phyloP scores from a whole-genome alignment of 192 early-diverging fungal species.

The Dissophora globulifera region DNA sequence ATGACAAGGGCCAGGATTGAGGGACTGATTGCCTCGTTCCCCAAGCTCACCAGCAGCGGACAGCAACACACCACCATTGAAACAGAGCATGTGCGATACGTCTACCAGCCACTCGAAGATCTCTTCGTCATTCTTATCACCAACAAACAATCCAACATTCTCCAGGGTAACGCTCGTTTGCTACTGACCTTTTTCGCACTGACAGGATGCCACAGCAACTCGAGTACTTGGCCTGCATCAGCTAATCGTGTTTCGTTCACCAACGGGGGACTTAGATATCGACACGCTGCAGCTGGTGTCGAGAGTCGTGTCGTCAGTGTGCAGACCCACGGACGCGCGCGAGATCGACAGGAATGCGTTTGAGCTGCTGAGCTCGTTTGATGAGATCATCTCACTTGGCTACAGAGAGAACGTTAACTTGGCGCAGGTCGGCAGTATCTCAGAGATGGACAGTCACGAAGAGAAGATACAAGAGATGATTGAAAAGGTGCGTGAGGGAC shows the following conservation, averaged over 20 bases:
- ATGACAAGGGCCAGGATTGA: conserved; percentile 97
- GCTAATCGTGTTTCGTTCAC: no score
- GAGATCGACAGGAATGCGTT: conserved; percentile 89
- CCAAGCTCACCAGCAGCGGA: conserved; percentile 89
- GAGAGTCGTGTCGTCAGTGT: conserved; percentile 90
- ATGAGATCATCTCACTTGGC: conserved; percentile 93
- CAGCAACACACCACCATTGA: conserved; percentile 98
- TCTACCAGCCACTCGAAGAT: conserved; percentile 98
- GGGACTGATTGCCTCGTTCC: conserved; percentile 95
- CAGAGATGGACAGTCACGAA: conserved; percentile 98
- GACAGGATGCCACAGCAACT: no score
- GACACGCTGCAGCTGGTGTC: conserved; percentile 95
- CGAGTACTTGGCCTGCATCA: no score
- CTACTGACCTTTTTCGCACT: no score
- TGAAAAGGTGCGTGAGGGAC: conserved; percentile 65
- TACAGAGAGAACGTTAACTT: conserved; percentile 93
- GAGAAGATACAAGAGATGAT: conserved; percentile 98
- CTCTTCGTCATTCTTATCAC: conserved; percentile 96
- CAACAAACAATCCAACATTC: conserved; percentile 94
- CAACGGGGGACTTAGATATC: conserved; percentile 75
- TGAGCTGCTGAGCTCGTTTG: conserved; percentile 92
- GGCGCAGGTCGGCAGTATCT: conserved; percentile 89
- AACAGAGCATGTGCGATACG: conserved; percentile 96
- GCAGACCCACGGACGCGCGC: conserved; percentile 84
- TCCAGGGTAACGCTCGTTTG: conserved; percentile 66